Evolutionary conservation across 495 filamentous ascomycete species (phyloP).

Genomic region (Aspergillus cavernicola): DNA sequence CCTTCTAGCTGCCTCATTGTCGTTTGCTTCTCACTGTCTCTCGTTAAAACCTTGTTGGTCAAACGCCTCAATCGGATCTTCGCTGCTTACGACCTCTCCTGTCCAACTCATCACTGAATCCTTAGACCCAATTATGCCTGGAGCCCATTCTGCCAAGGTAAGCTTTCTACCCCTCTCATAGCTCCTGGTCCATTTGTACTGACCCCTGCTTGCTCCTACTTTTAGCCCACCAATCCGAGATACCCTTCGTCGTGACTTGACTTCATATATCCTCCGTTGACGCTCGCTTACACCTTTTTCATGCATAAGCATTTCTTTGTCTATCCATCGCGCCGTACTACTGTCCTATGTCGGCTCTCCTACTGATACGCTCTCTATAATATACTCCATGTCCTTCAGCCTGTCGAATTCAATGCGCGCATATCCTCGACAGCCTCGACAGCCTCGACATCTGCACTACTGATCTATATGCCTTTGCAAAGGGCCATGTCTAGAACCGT

Average conservation of each 20-base stretch:
- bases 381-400: not conserved
- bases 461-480: not conserved
- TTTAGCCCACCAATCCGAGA: conserved; percentile 15
- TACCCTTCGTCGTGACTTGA: conserved; percentile 4
- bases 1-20: not conserved
- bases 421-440: not conserved
- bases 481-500: conserved; percentile 8
- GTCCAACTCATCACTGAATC: conserved; percentile 7
- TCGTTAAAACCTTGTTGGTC: conserved; percentile 6
- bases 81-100: not conserved
- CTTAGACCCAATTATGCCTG: conserved; percentile 6
- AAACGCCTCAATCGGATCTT: not conserved
- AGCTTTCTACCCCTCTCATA: conserved; percentile 6
- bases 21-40: conserved; percentile 1
- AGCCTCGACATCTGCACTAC: not conserved
- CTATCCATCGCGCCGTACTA: not conserved
- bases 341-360: not conserved
- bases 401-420: conserved; percentile 1
- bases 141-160: conserved; percentile 10
- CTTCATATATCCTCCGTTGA: conserved; percentile 8
- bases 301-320: conserved; percentile 3
- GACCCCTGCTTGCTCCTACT: conserved; percentile 11
- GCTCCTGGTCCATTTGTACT: conserved; percentile 2
- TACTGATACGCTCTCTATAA: not conserved
- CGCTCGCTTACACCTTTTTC: conserved; percentile 3